These are phyloP conservation scores for Orychophragmus violaceus DNA, from an alignment of 345 rosid genomes.

Conservation along the genomic window DNA sequence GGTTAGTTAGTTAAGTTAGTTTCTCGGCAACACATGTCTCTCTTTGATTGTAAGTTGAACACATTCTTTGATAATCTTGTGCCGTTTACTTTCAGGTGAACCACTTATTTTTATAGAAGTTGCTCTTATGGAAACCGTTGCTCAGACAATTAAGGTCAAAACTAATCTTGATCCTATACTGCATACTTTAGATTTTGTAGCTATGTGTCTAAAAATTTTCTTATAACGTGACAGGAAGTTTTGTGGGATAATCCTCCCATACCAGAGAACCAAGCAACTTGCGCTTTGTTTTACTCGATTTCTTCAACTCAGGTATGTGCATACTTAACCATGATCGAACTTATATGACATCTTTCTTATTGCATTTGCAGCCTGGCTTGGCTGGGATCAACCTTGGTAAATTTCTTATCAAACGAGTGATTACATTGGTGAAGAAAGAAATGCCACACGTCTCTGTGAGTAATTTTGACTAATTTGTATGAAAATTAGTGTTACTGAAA, in stretches of 20 bases:
- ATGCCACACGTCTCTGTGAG: constrained; percentile 84
- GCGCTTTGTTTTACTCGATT: constrained; percentile 94
- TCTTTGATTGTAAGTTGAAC: neutral
- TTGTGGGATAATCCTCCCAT: constrained; percentile 90
- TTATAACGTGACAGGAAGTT: constrained; percentile 60
- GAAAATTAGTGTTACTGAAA: neutral
- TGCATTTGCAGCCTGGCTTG: constrained; percentile 85
- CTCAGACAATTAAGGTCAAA: constrained; percentile 74
- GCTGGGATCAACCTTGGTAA: constrained; percentile 96
- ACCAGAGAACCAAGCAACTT: constrained; percentile 64
- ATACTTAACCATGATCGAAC: too few species aligned
- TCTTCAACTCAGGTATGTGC: constrained; percentile 81
- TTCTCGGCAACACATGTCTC: neutral
- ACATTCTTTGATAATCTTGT: too few species aligned
- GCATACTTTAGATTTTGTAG: neutral
- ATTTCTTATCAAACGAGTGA: constrained; percentile 89
- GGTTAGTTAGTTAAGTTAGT: constrained; percentile 38
- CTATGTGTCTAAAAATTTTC: neutral
- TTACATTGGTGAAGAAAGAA: constrained; percentile 75
- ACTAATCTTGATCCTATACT: neutral
- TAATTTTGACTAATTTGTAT: neutral
- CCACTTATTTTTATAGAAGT: too few species aligned
- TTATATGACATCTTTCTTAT: too few species aligned
- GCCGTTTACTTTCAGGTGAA: neutral
- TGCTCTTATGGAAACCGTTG: constrained; percentile 74